These are phyloP conservation scores for Sporopachydermia quercuum DNA, from an alignment of 805 yeast species.

Conservation along the genomic window DNA sequence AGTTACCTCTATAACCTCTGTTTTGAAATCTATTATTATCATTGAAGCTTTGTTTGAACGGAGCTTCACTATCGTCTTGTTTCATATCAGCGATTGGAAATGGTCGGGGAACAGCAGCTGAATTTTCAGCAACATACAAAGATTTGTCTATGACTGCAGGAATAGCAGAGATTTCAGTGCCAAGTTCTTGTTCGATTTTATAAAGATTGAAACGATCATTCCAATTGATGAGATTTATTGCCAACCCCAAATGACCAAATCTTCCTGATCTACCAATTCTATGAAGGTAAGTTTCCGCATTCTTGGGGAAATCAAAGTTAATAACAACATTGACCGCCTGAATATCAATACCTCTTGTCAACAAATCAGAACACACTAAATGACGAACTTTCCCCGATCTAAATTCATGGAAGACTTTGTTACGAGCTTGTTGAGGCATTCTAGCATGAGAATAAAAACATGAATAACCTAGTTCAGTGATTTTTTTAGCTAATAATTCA, in stretches of 20 bases:
- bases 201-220: conserved; percentile 86
- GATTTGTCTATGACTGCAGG: conserved; percentile 86
- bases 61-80: conserved; percentile 3
- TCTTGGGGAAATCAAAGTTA: conserved; percentile 96
- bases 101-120: conserved; percentile 64
- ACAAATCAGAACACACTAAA: conserved; percentile 87
- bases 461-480: conserved; percentile 91
- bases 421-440: conserved; percentile 95
- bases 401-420: conserved; percentile 95
- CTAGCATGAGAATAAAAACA: conserved; percentile 95
- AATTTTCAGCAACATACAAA: conserved; percentile 73
- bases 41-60: conserved; percentile 7
- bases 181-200: conserved; percentile 92
- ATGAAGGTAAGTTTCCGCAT: conserved; percentile 93
- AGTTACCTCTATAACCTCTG: conserved; percentile 1
- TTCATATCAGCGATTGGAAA: conserved; percentile 47
- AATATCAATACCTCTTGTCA: conserved; percentile 97
- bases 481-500: conserved; percentile 87
- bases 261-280: conserved; percentile 99
- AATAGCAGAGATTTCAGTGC: conserved; percentile 93
- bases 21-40: conserved; percentile 7
- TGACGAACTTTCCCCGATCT: conserved; percentile 97
- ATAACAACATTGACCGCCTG: conserved; percentile 98
- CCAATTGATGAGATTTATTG: conserved; percentile 94
- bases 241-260: conserved; percentile 96